phyloP scores from a whole-genome alignment of 768 basidiomycete genomes.

The Suillus cothurnatus region DNA sequence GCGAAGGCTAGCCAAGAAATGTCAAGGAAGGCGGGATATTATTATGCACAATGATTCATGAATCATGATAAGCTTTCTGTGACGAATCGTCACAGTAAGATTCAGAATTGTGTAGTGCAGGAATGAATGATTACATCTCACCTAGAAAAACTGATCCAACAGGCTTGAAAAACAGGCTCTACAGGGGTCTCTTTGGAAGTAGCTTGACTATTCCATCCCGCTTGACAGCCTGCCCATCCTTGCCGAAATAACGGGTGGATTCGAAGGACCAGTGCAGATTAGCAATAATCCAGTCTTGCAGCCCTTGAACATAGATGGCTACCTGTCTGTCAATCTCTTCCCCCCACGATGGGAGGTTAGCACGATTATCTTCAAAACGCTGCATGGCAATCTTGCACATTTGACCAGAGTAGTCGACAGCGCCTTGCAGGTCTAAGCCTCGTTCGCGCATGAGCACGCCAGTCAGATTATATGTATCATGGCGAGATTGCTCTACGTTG shows the following conservation, averaged over 20 bases:
- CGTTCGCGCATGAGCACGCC: conserved; percentile 66
- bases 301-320: conserved; percentile 54
- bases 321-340: conserved; percentile 63
- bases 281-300: conserved; percentile 73
- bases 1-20: too few species aligned
- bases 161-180: conserved; percentile 17
- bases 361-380: conserved; percentile 38
- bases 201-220: conserved; percentile 51
- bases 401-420: conserved; percentile 64
- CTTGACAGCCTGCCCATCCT: conserved; percentile 38
- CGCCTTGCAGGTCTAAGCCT: conserved; percentile 60
- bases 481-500: conserved; percentile 70
- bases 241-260: conserved; percentile 61
- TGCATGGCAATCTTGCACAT: conserved; percentile 59
- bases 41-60: too few species aligned
- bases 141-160: neutral
- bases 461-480: conserved; percentile 74
- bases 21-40: too few species aligned
- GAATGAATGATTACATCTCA: too few species aligned
- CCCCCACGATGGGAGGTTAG: conserved; percentile 48
- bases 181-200: conserved; percentile 35
- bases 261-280: conserved; percentile 66
- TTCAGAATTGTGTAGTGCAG: too few species aligned
- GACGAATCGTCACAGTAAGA: too few species aligned
- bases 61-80: too few species aligned